Evolutionary conservation across 345 rosid species (phyloP).

Genomic region (Gossypium raimondii): DNA sequence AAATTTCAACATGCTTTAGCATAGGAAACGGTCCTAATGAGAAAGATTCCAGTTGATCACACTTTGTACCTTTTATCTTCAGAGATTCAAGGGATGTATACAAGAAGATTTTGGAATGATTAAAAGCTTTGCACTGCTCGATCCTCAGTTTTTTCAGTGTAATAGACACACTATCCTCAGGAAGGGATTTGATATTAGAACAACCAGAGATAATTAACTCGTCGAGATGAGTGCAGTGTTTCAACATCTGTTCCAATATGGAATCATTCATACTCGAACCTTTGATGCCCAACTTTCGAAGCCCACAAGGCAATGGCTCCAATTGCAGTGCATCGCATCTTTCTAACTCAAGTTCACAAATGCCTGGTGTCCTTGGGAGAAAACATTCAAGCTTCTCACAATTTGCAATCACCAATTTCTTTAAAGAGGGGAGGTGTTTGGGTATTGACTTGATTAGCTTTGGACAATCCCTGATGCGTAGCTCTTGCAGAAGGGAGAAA

Average conservation of each 20-base stretch:
- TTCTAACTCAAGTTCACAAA: neutral
- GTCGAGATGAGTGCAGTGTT: neutral
- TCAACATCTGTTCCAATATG: neutral
- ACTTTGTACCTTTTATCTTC: rapidly evolving
- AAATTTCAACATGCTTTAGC: neutral
- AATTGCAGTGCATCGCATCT: neutral
- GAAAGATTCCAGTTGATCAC: neutral
- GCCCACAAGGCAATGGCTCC: neutral
- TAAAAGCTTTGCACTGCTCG: rapidly evolving
- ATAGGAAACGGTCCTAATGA: neutral
- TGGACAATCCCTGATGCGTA: neutral
- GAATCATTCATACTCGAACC: neutral
- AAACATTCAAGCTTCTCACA: neutral
- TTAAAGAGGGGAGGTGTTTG: neutral
- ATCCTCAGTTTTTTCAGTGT: neutral
- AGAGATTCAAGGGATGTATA: neutral
- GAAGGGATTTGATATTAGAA: neutral
- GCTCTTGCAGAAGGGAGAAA: neutral
- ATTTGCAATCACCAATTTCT: neutral
- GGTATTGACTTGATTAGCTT: neutral
- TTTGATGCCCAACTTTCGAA: neutral
- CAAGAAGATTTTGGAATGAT: neutral
- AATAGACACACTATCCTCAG: neutral
- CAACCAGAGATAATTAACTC: rapidly evolving
- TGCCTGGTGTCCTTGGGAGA: neutral